Base-by-base conservation (phyloP, 257 asterid genomes). In the Jasminum sambac region DNA sequence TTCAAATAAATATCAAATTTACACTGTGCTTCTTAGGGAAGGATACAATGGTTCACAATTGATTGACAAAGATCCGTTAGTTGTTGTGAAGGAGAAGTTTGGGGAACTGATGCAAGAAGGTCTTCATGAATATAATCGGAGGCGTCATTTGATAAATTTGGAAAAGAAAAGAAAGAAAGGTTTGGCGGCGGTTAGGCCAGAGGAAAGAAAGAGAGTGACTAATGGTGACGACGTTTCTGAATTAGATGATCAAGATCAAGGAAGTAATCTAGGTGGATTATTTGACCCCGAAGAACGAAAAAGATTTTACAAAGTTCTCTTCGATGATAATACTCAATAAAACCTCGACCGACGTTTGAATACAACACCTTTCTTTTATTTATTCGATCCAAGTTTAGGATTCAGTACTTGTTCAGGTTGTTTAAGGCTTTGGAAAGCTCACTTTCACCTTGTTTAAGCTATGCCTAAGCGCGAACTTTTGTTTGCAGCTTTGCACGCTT, bases 21-120 rank as follows among this genome's bases (percentile, higher is more conserved):
- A 93, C 65, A 88, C 95, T 0, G 92, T 90, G 72, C 79, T 93
- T 73, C 96, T 93, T 8, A 81, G 90, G 76, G 98, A 93, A 86
- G 94, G 86, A 36, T 90, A 90, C 66, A 66, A 41, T 44, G 96
- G 94, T 37, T 80, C 89, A 0, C 89, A 87, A 61, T 74, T 93
- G 83, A 78, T 87, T 37, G 89, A 90, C 59, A 90, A 85, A 84
- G 98, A 93, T 63, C 97, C 95, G 3, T 87, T 87, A 16, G 86
- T 93, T n/a, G 77, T 80, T 48, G 86, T 90, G 81, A 90, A 93
- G 90, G 96, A 93, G 63, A 90, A 87, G 67, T 93, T 84, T 69
- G 97, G 98, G 71, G 96, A 86, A 41, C 36, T 93, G 76, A 93
- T 93, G 96, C 95, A 89, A 81, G 93, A 83, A 72, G 98, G 97